phyloP scores from a whole-genome alignment of 2,329 filamentous ascomycete genomes.

The Claviceps sp. region DNA sequence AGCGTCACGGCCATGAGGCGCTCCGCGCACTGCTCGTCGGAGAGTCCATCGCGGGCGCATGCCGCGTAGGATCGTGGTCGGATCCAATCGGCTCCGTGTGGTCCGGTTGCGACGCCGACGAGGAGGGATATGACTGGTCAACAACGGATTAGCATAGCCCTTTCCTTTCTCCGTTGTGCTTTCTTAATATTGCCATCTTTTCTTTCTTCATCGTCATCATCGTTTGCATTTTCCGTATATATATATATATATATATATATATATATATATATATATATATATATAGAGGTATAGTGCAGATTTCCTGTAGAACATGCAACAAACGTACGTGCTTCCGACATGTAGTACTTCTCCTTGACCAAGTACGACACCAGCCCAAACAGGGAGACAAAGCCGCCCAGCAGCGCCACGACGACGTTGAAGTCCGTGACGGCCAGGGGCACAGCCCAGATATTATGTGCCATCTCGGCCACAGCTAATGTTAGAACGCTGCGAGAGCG shows the following conservation, averaged over 20 bases:
- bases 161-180: too few relatives aligned
- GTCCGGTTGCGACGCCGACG: conserved; percentile 66
- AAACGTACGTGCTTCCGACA: conserved; percentile 73
- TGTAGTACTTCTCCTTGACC: conserved; percentile 77
- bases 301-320: background rate
- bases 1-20: conserved; percentile 62
- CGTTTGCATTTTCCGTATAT: too few relatives aligned
- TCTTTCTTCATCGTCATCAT: too few relatives aligned
- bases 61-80: conserved; percentile 61
- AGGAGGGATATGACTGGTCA: conserved; percentile 61
- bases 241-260: too few relatives aligned
- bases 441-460: conserved; percentile 17
- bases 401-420: conserved; percentile 67
- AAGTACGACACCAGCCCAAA: conserved; percentile 85
- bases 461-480: conserved; percentile 10
- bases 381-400: conserved; percentile 80
- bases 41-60: conserved; percentile 12
- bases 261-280: too few relatives aligned
- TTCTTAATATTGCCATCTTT: too few relatives aligned
- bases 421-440: conserved; percentile 56
- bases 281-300: too few relatives aligned
- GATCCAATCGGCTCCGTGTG: conserved; percentile 63
- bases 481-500: conserved; percentile 9
- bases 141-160: too few relatives aligned
- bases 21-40: conserved; percentile 21